Evolutionary conservation across 2,329 filamentous ascomycete species (phyloP).

Genomic region (Beauveria pseudobassiana): DNA sequence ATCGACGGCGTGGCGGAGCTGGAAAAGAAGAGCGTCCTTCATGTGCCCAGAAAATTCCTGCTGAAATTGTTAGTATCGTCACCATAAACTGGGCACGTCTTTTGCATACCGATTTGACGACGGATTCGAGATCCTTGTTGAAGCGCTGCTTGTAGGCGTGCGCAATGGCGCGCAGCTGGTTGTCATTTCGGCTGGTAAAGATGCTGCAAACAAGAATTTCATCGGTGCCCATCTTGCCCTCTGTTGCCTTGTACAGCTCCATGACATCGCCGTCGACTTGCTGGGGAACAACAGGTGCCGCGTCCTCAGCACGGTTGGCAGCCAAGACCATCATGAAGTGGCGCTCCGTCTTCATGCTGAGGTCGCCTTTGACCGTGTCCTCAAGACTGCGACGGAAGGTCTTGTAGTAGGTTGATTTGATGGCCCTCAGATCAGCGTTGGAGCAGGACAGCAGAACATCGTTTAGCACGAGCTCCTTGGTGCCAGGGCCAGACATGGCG

Average conservation of each 20-base stretch:
- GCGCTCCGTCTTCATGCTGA: constrained; percentile 78
- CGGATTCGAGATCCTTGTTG: constrained; percentile 59
- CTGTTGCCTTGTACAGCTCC: constrained; percentile 69
- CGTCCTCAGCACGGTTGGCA: constrained; percentile 70
- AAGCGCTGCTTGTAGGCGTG: constrained; percentile 69
- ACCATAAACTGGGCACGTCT: background rate
- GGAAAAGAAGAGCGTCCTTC: constrained; percentile 73
- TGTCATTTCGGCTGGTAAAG: constrained; percentile 66
- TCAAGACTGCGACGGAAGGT: constrained; percentile 62
- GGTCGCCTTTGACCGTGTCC: constrained; percentile 64
- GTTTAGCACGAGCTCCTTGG: constrained; percentile 79
- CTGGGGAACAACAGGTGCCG: constrained; percentile 62
- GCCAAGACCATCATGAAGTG: constrained; percentile 78
- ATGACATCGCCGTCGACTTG: constrained; percentile 69
- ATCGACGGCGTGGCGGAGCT: constrained; percentile 70
- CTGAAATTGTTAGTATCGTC: background rate
- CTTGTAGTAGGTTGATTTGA: constrained; percentile 70
- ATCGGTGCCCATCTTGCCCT: constrained; percentile 66
- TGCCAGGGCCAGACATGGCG: constrained; percentile 72
- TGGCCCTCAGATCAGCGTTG: constrained; percentile 82
- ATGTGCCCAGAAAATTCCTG: constrained; percentile 87
- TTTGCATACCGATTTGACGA: constrained; percentile 58
- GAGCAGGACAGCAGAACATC: constrained; percentile 76
- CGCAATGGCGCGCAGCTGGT: constrained; percentile 75
- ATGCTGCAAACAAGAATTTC: constrained; percentile 73